Evolutionary conservation across 139 green algal species (phyloP).

Genomic region (Spirogloea muscicola): DNA sequence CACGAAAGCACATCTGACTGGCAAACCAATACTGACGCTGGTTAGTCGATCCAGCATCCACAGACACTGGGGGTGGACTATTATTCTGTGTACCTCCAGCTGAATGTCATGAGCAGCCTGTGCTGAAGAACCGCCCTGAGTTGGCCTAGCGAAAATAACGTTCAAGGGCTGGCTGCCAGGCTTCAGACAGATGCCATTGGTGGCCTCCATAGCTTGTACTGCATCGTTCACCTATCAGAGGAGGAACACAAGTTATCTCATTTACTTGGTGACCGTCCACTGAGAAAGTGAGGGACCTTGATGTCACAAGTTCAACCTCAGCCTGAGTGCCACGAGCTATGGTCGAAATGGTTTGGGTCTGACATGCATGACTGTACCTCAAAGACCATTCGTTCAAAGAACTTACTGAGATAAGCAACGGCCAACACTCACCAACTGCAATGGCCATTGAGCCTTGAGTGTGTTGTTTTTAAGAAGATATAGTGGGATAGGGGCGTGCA

Average conservation of each 20-base stretch:
- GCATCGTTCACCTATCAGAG: constrained; percentile 6
- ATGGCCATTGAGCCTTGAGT: neutral
- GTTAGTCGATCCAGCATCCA: too few species aligned
- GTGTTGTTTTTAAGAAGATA: neutral
- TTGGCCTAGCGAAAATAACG: constrained; percentile 6
- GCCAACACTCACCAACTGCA: too few species aligned
- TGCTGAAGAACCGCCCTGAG: neutral
- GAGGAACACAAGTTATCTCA: neutral
- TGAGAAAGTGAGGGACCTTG: too few species aligned
- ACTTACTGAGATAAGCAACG: neutral
- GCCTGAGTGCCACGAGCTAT: too few species aligned
- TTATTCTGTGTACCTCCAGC: too few species aligned
- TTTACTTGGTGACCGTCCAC: too few species aligned
- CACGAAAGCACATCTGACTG: too few species aligned
- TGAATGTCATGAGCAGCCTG: neutral
- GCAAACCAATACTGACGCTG: too few species aligned
- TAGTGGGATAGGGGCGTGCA: neutral
- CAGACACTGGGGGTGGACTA: too few species aligned
- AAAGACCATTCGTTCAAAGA: neutral
- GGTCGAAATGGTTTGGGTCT: neutral
- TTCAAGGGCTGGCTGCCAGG: neutral
- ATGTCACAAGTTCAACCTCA: too few species aligned
- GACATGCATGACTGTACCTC: neutral
- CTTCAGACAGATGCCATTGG: constrained; percentile 1
- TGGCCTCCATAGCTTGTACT: constrained; percentile 7